Conservation (phyloP, 225 moss, liverwort and hornwort species). For the Lunularia cruciata region DNA sequence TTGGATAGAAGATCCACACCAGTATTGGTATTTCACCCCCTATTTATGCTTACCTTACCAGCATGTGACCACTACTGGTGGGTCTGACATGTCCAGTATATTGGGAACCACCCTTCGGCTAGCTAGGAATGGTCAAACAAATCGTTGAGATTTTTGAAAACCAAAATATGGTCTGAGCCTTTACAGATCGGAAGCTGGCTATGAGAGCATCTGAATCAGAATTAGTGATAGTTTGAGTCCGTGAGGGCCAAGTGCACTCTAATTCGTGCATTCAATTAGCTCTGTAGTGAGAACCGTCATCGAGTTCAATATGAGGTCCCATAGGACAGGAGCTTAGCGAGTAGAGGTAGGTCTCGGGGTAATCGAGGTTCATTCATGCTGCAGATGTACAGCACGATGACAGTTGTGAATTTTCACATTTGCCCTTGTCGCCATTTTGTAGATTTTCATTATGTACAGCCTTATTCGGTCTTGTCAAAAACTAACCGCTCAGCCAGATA, state of each 20-base stretch:
- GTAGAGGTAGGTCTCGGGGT: not conserved
- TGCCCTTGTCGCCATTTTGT: not conserved
- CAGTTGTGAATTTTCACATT: not conserved
- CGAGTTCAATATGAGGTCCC: not conserved
- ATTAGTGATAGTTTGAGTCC: not conserved
- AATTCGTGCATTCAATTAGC: not conserved
- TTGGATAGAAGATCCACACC: conserved; percentile 9
- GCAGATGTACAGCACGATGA: not conserved
- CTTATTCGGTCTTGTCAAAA: not conserved
- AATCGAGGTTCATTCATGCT: not conserved
- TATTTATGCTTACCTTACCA: not conserved
- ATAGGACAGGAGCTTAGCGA: not conserved
- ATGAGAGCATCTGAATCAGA: not conserved
- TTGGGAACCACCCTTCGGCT: conserved; percentile 2
- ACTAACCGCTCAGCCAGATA: not conserved
- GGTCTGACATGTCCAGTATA: conserved; percentile 7
- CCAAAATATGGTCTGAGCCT: not conserved
- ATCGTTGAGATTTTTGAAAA: not conserved
- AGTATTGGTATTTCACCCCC: conserved; percentile 3
- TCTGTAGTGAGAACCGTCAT: not conserved
- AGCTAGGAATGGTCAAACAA: not conserved
- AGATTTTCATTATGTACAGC: conserved; percentile 14
- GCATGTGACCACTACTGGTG: conserved; percentile 4
- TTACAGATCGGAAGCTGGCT: not conserved
- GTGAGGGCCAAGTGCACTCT: not conserved